These are phyloP conservation scores for Gastrolobium villosum DNA, from an alignment of 306 rosid species.

Conservation along the genomic window DNA sequence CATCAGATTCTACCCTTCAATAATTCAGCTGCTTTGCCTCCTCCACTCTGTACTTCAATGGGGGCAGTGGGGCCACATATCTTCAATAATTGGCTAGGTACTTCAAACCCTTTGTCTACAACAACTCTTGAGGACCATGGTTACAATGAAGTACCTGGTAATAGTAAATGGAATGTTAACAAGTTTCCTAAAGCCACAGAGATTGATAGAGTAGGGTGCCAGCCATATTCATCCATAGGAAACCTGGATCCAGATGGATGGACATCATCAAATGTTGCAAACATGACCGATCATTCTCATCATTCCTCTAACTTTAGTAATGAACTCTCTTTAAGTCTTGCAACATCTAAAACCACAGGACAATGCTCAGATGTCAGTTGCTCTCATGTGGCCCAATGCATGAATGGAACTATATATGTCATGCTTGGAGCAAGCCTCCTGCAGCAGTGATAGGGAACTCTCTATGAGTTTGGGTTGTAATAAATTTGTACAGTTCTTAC, in stretches of 20 bases:
- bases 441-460: conserved; percentile 54
- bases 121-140: conserved; percentile 43
- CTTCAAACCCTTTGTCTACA: conserved; percentile 51
- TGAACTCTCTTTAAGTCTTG: conserved; percentile 70
- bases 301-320: conserved; percentile 54
- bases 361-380: conserved; percentile 56
- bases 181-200: conserved; percentile 46
- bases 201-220: conserved; percentile 42
- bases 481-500: conserved; percentile 53
- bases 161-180: conserved; percentile 46
- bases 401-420: conserved; percentile 55
- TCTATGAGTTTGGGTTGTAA: conserved; percentile 52
- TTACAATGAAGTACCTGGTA: conserved; percentile 55
- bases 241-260: conserved; percentile 57
- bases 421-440: conserved; percentile 55
- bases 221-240: conserved; percentile 49
- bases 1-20: too few species aligned
- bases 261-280: conserved; percentile 55
- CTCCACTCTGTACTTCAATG: conserved; percentile 51
- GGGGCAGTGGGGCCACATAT: conserved; percentile 47
- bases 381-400: conserved; percentile 54
- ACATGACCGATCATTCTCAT: conserved; percentile 44
- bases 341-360: conserved; percentile 60
- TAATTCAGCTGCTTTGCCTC: conserved; percentile 50
- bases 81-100: conserved; percentile 53